phyloP scores from a whole-genome alignment of 805 yeast species.

The Candida parachauliodes region DNA sequence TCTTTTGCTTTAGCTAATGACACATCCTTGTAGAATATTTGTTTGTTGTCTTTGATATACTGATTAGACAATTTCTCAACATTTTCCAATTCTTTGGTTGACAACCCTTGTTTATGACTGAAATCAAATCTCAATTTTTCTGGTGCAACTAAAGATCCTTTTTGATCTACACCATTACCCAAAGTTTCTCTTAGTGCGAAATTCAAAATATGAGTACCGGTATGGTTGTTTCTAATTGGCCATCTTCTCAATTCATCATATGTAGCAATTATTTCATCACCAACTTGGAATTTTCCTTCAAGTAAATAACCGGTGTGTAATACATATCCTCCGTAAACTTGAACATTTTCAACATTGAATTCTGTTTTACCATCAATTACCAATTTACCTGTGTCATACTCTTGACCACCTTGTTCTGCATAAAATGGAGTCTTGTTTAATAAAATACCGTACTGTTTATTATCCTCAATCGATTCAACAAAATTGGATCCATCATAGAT shows the following conservation, averaged over 20 bases:
- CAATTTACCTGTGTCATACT: constrained; percentile 88
- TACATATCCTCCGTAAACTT: constrained; percentile 89
- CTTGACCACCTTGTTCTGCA: constrained; percentile 99
- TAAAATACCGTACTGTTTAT: constrained; percentile 67
- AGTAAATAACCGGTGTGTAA: constrained; percentile 85
- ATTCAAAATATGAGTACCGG: constrained; percentile 95
- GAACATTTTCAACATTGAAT: constrained; percentile 89
- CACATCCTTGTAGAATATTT: constrained; percentile 83
- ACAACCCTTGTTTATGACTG: constrained; percentile 83
- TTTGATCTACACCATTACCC: constrained; percentile 89
- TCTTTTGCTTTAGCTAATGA: constrained; percentile 66
- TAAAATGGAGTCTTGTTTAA: constrained; percentile 91
- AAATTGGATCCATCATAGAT: constrained; percentile 67
- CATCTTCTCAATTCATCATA: constrained; percentile 92
- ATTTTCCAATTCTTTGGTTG: constrained; percentile 63
- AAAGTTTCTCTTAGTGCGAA: constrained; percentile 81
- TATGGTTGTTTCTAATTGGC: constrained; percentile 96
- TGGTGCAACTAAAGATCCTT: constrained; percentile 93
- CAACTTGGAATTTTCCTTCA: constrained; percentile 71
- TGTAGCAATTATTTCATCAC: constrained; percentile 74
- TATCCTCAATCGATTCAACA: constrained; percentile 41
- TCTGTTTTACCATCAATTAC: constrained; percentile 85
- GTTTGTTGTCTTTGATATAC: constrained; percentile 64
- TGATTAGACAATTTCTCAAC: constrained; percentile 75
- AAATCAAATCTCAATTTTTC: constrained; percentile 96